These are phyloP conservation scores for Golubevia pallescens DNA, from an alignment of 1,284 basidiomycete genomes.

Conservation along the genomic window DNA sequence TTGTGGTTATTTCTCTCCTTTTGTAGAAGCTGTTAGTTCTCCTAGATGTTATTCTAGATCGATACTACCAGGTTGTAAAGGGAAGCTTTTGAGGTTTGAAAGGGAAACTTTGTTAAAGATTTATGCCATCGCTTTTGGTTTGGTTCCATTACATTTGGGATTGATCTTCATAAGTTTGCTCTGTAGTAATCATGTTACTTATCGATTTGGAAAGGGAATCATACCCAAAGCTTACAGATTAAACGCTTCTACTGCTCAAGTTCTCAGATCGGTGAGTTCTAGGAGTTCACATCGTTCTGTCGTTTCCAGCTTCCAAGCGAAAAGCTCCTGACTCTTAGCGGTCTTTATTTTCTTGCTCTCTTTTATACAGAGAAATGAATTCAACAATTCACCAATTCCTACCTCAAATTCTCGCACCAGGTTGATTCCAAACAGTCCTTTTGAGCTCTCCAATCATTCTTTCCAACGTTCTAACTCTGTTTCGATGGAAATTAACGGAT, in stretches of 20 bases:
- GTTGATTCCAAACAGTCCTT: too few species aligned
- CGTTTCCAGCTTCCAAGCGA: too few species aligned
- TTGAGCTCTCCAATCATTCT: too few species aligned
- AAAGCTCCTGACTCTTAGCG: too few species aligned
- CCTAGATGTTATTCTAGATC: conserved; percentile 74
- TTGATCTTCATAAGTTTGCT: conserved; percentile 73
- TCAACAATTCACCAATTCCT: too few species aligned
- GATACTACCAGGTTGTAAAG: conserved; percentile 75
- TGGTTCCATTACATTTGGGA: conserved; percentile 72
- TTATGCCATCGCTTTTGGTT: conserved; percentile 72
- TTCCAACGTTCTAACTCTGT: too few species aligned
- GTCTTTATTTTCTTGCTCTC: too few species aligned
- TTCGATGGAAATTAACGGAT: too few species aligned
- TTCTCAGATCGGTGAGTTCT: too few species aligned
- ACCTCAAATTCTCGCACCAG: too few species aligned
- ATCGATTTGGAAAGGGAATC: conserved; percentile 78
- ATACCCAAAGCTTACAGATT: conserved; percentile 76
- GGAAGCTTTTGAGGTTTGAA: conserved; percentile 72
- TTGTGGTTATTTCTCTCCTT: conserved; percentile 75
- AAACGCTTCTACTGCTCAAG: conserved; percentile 48
- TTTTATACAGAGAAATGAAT: too few species aligned
- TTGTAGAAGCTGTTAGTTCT: conserved; percentile 73
- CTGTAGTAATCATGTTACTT: conserved; percentile 77
- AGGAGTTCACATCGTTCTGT: too few species aligned
- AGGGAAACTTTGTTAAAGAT: conserved; percentile 69